Evolutionary conservation across 2,329 filamentous ascomycete genomes (phyloP).

Genomic region (Lizonia empirigonia): DNA sequence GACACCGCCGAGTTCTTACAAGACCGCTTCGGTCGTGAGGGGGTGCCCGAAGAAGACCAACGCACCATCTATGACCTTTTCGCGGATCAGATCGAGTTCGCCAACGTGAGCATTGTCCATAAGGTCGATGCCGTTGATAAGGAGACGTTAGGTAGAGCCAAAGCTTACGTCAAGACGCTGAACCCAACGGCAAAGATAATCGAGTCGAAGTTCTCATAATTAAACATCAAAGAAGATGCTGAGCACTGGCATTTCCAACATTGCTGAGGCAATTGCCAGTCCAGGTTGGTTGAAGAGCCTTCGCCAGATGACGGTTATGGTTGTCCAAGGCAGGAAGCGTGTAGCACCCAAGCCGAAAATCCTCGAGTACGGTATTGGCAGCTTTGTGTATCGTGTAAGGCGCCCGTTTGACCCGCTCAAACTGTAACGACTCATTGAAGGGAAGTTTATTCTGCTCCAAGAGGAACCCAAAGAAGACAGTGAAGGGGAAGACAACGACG

Average conservation of each 20-base stretch:
- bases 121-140: slow-evolving; percentile 67
- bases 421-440: slow-evolving; percentile 49
- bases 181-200: slow-evolving; percentile 71
- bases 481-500: slow-evolving; percentile 36
- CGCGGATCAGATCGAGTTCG: slow-evolving; percentile 79
- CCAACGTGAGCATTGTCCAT: slow-evolving; percentile 74
- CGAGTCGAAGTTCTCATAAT: slow-evolving; percentile 63
- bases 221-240: slow-evolving; percentile 68
- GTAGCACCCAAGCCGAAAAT: slow-evolving; percentile 72
- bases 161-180: slow-evolving; percentile 62
- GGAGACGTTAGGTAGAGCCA: slow-evolving; percentile 55
- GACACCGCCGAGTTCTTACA: slow-evolving; percentile 71
- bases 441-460: slow-evolving; percentile 52
- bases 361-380: slow-evolving; percentile 73
- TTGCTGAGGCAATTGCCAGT: slow-evolving; percentile 67
- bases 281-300: slow-evolving; percentile 74
- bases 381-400: slow-evolving; percentile 69
- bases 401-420: slow-evolving; percentile 51
- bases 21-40: slow-evolving; percentile 63
- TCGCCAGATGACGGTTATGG: slow-evolving; percentile 68
- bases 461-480: slow-evolving; percentile 45
- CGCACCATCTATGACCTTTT: slow-evolving; percentile 75
- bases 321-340: slow-evolving; percentile 60
- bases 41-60: slow-evolving; percentile 68
- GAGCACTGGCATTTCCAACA: slow-evolving; percentile 68